phyloP scores from a whole-genome alignment of 148 eudicot species.

The Polygonum aviculare region DNA sequence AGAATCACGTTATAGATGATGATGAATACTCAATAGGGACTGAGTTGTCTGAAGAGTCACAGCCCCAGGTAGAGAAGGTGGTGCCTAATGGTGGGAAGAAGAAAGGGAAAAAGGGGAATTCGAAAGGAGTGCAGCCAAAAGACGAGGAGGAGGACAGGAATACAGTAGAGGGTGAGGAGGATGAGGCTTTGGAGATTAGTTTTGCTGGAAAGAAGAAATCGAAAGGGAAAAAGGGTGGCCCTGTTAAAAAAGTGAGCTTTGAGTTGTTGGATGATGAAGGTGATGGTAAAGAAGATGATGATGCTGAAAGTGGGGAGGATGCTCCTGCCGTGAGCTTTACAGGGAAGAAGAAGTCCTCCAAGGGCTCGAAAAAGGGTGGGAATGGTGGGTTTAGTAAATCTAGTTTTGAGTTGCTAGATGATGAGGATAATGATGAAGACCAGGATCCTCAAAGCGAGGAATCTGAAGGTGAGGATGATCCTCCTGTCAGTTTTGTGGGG shows the following conservation, averaged over 20 bases:
- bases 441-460: conserved; percentile 23
- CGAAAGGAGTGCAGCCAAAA: conserved; percentile 28
- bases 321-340: conserved; percentile 21
- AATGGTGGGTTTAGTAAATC: conserved; percentile 22
- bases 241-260: conserved; percentile 29
- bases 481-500: conserved; percentile 23
- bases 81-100: conserved; percentile 33
- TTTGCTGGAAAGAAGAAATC: conserved; percentile 58
- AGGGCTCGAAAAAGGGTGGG: conserved; percentile 17
- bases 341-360: conserved; percentile 19
- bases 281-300: conserved; percentile 27
- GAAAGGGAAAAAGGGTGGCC: conserved; percentile 39
- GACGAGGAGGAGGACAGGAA: conserved; percentile 36
- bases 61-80: conserved; percentile 33
- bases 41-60: conserved; percentile 40
- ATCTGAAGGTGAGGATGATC: conserved; percentile 26
- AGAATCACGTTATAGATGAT: conserved; percentile 54
- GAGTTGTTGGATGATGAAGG: conserved; percentile 51
- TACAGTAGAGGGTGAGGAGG: conserved; percentile 27
- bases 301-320: conserved; percentile 21
- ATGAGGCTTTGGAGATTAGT: conserved; percentile 16
- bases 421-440: conserved; percentile 33
- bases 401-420: conserved; percentile 48
- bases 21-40: conserved; percentile 68
- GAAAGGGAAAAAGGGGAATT: conserved; percentile 62